These are phyloP conservation scores for Solanum aculeatissimum DNA, from an alignment of 305 asterid genomes.

Conservation along the genomic window DNA sequence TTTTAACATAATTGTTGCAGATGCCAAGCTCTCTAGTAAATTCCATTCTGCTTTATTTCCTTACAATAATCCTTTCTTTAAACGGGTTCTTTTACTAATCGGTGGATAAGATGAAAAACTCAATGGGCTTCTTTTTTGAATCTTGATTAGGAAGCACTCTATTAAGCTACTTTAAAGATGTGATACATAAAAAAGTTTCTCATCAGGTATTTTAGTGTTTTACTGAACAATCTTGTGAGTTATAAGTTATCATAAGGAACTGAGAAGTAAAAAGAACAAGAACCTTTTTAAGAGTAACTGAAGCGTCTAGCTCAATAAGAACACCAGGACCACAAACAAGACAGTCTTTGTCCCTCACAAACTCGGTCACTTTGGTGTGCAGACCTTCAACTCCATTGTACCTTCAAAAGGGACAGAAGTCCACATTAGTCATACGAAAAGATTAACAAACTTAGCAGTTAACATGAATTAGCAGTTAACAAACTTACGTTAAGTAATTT, in stretches of 20 bases:
- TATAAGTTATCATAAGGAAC: not conserved
- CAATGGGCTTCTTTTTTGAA: not conserved
- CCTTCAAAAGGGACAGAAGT: conserved; percentile 24
- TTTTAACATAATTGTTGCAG: not conserved
- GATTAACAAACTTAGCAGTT: too few relatives aligned
- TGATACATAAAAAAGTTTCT: not conserved
- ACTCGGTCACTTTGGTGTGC: conserved; percentile 86
- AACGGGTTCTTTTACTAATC: not conserved
- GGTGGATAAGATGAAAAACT: not conserved
- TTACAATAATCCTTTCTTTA: not conserved
- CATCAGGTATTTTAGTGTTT: not conserved
- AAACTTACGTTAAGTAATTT: conserved; percentile 75
- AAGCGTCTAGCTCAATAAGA: conserved; percentile 73
- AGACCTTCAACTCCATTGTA: conserved; percentile 96
- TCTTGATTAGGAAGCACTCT: not conserved
- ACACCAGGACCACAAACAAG: conserved; percentile 96
- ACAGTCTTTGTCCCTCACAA: conserved; percentile 74
- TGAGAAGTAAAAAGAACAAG: conserved; percentile 1
- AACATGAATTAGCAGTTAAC: not conserved
- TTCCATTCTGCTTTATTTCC: not conserved
- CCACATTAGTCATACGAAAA: not conserved
- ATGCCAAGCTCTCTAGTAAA: not conserved
- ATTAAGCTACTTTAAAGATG: not conserved
- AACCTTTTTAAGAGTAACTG: conserved; percentile 72
- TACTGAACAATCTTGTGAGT: not conserved